Evolutionary conservation across 768 basidiomycete species (phyloP), one percentile per base, ranked within the genome.

Genomic region (Kwoniella dendrophila): DNA sequence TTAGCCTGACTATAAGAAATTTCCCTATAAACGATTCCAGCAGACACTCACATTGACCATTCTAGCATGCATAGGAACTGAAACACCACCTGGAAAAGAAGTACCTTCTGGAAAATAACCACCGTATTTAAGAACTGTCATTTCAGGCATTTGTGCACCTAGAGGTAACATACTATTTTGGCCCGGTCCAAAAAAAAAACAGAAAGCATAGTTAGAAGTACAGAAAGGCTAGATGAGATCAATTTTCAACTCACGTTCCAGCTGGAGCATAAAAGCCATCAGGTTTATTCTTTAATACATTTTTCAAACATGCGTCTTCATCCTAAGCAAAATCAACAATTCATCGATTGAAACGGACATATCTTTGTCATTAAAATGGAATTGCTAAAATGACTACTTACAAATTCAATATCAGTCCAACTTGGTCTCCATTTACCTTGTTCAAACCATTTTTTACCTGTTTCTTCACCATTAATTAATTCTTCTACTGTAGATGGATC

Each of bases 101-200:
- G 77, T 78, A 0, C 76, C 76, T 14, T 70, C 70, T 16, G 75
- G 75, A 38, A 78, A 78, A 45, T 76, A 78, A 4, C 76, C 78
- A 26, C 78, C 78, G 41, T 79, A 79, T 48, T 77, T 74, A 32
- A 79, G 52, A 6, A 79, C 74, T 18, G 76, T 77, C 67, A 71
- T 73, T 32, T 69, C 55, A 14, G 70, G 74, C 44, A 79, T 66
- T 11, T 71, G 67, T 1, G 76, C 78, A 6, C 78, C 78, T 3
- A 79, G 69, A 2, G 75, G 73, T 26, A 78, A 58, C 12, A 75
- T 72, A 4, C 75, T 73, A 24, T 22, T 7, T 2, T 14, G n/a
- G n/a, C n/a, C n/a, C n/a, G n/a, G n/a, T n/a, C n/a, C n/a, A n/a
- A n/a, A n/a, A n/a, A n/a, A n/a, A n/a, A n/a, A n/a, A n/a, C n/a